Base-by-base conservation (phyloP, 2,329 filamentous ascomycete genomes). In the Penicillium crustosum region DNA sequence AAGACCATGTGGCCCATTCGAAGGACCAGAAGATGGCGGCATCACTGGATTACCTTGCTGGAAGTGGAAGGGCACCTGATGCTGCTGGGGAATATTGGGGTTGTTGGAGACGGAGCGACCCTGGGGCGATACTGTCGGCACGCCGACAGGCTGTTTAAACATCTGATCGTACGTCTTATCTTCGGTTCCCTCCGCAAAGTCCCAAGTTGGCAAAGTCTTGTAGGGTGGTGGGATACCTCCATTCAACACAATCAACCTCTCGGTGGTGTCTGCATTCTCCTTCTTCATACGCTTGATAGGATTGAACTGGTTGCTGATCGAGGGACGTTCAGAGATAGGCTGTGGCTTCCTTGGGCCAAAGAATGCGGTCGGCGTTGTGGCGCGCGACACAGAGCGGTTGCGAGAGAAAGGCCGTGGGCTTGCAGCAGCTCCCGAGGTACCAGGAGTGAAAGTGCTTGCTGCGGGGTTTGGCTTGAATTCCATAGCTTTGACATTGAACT, bases 381-480 rank as follows among this genome's bases (percentile, higher is more conserved):
- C 74, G 59, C 80, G 75, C 27, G 79, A 81, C 36, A 79, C 71
- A 48, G 79, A 76, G 44, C 68, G 76, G 48, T 74, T 75, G 55
- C 83, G 88, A 64, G 82, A 82, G 63, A 78, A 79, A 2, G 88
- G 85, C 35, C 83, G 83, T 31, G 91, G 90, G 69, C 89, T 95
- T 3, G 90, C 77, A 47, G 62, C 79, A 73, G 44, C 74, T 3
- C 89, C 91, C 36, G 85, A 82, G 45, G 84, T 90, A 35, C 75
- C 80, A 78, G 90, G 93, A 65, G 87, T 93, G 76, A 99, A 97
- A 1, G 88, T 82, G 44, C 85, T 83, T 0, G 93, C 92, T 61
- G 89, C 89, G 5, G 90, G 87, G 67, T 89, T 95, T 19, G 93
- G 94, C 63, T 89, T 87, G 77, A 97, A 97, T 68, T 96, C 92